Conservation (phyloP, 2,329 filamentous ascomycete genomes). For the Microcera coccophila region DNA sequence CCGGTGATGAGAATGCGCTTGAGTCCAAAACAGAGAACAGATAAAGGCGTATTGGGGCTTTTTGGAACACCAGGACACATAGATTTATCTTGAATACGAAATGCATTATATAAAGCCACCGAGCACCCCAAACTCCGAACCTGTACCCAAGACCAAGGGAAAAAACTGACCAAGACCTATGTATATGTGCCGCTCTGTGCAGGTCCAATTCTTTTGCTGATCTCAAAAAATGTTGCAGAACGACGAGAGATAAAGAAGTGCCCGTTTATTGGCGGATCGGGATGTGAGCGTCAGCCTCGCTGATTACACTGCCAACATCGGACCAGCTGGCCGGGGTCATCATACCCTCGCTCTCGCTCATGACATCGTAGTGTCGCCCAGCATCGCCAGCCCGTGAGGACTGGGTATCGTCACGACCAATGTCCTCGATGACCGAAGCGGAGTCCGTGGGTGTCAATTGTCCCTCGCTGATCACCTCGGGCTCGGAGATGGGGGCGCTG, state of each 20-base stretch:
- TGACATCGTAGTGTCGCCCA: constrained; percentile 47
- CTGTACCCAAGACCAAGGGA: not conserved
- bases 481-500: constrained; percentile 47
- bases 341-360: constrained; percentile 59
- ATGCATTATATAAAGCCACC: not conserved
- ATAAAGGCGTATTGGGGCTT: too few species aligned
- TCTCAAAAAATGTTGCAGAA: constrained; percentile 1
- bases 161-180: not conserved
- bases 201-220: not conserved
- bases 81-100: not conserved
- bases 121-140: constrained; percentile 13
- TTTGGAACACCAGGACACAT: too few species aligned
- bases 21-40: constrained; percentile 3
- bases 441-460: constrained; percentile 58
- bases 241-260: not conserved
- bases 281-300: constrained; percentile 46
- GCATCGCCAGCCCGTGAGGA: constrained; percentile 37
- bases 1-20: constrained; percentile 2
- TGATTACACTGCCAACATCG: constrained; percentile 60
- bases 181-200: constrained; percentile 8
- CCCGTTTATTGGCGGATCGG: constrained; percentile 30
- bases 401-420: constrained; percentile 39
- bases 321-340: constrained; percentile 61
- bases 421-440: constrained; percentile 48
- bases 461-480: constrained; percentile 50